Evolutionary conservation across 345 rosid species (phyloP), one percentile per base, ranked within the genome.

Genomic region (Adansonia digitata): DNA sequence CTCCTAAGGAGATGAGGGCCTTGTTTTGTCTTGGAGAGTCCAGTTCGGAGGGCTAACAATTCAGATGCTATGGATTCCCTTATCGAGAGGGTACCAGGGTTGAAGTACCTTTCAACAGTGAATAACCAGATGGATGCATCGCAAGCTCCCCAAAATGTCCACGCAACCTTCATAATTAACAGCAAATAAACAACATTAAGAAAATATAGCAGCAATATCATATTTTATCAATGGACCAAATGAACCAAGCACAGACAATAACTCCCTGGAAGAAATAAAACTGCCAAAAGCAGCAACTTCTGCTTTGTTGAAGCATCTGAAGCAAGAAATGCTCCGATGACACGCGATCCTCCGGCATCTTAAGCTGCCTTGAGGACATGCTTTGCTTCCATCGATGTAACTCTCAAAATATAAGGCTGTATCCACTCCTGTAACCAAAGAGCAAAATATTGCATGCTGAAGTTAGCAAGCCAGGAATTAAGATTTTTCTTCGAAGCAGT

Each of bases 131-230:
- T 1, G 90, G 77, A 46, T 84, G 83, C 82, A 83, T 75, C 17
- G 97, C 81, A 72, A 94, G 90, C 83, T 90, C 94, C 24, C 94
- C 95, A 85, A 91, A 92, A 81, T 88, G 88, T 79, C 93, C 95
- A 62, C 85, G 87, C 71, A 92, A 77, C 93, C 98, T 92, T 80
- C 68, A 67, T 59, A 24, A 12, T 26, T 78, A 70, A 76, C 56
- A 5, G 67, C 5, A 35, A 39, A 71, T 60, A 35, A 24, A 72
- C 13, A n/a, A 17, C 18, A 37, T 37, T 6, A 66, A 66, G 53
- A 14, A 14, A 66, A 66, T 66, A 42, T 24, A 42, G 51, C 24
- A 29, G 42, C 72, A 48, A 48, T 4, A 37, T 43, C 34, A 56
- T 39, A 24, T 53, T 56, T 40, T 55, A 72, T 12, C 34, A 55